Evolutionary conservation across 2,329 filamentous ascomycete species (phyloP), one percentile per base, ranked within the genome.

Genomic region (Cryphonectria naterciae): DNA sequence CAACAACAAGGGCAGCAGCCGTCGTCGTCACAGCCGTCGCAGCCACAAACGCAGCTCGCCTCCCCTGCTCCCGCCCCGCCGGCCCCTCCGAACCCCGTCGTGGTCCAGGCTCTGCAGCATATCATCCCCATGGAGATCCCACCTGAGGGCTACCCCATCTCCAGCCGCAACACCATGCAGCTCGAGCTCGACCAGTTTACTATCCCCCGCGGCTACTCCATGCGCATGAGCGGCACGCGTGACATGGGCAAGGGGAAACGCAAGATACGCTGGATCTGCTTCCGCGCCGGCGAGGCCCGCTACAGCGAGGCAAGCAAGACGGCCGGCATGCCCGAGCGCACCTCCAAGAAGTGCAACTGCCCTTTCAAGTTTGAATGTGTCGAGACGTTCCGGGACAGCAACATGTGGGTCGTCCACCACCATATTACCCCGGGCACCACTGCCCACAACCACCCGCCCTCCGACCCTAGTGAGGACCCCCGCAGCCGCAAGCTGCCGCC

Each of bases 251-350:
- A 72, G 71, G 71, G 71, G 3, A 80, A 79, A 65, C 78, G 78
- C 72, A 81, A 81, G 72, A 79, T 81, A 68, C 79, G 79, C 54
- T 80, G 79, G 78, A 79, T 81, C 64, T 81, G 79, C 71, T 81
- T 80, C 74, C 79, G 79, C 35, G 79, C 79, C 67, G 79, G 79
- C 41, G 77, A 79, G 70, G 78, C 79, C 11, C 78, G 79, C n/a
- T 77, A 80, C 64, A 75, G 75, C 67, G 72, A 71, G 37, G 73
- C 75, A 37, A 76, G 75, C 70, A 76, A 75, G 73, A 74, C 76
- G 41, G 74, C 77, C 43, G 77, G 78, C 25, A 78, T 78, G n/a
- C 78, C 78, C 11, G 79, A 80, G 75, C 77, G 79, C 63, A 67
- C 77, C 11, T 78, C 76, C 54, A 80, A 80, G 72, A 81, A 81